Evolutionary conservation across 2,329 filamentous ascomycete species (phyloP).

Genomic region (Lasiodiplodia hormozganensis): DNA sequence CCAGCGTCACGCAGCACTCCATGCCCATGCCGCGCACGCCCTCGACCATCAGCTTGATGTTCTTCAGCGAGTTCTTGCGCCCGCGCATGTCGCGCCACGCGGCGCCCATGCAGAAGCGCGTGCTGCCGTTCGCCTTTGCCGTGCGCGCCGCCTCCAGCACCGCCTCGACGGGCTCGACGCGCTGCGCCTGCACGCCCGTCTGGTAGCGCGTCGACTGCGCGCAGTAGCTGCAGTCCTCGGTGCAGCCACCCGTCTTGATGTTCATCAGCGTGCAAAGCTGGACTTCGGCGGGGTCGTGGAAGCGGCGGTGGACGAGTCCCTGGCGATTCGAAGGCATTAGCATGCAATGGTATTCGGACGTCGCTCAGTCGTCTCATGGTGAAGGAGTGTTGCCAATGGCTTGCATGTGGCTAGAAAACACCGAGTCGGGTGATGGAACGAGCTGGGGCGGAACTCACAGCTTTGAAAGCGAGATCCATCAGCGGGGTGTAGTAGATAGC

Average conservation of each 20-base stretch:
- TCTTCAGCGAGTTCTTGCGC: constrained; percentile 80
- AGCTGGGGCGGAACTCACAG: constrained; percentile 58
- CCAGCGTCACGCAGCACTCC: constrained; percentile 92
- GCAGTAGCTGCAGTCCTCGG: constrained; percentile 92
- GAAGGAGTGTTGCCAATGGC: constrained; percentile 5
- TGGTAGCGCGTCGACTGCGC: constrained; percentile 84
- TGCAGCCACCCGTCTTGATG: constrained; percentile 93
- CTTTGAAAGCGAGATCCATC: constrained; percentile 77
- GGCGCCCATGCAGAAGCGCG: constrained; percentile 93
- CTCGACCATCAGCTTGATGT: constrained; percentile 84
- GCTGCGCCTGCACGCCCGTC: constrained; percentile 79
- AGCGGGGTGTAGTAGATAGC: constrained; percentile 83
- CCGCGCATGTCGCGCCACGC: constrained; percentile 95
- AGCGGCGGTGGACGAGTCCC: constrained; percentile 80
- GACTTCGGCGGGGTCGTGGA: constrained; percentile 82
- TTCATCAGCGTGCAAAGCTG: constrained; percentile 96
- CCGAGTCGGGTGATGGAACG: neutral
- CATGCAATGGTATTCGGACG: neutral
- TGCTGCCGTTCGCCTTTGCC: constrained; percentile 84
- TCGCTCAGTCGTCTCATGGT: neutral
- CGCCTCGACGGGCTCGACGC: constrained; percentile 78
- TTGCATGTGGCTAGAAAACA: neutral
- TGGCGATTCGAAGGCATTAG: neutral
- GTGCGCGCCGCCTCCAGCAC: constrained; percentile 79
- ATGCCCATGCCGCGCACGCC: constrained; percentile 83